Evolutionary conservation across 768 basidiomycete genomes (phyloP).

Genomic region (Neoboletus brunneissimus): DNA sequence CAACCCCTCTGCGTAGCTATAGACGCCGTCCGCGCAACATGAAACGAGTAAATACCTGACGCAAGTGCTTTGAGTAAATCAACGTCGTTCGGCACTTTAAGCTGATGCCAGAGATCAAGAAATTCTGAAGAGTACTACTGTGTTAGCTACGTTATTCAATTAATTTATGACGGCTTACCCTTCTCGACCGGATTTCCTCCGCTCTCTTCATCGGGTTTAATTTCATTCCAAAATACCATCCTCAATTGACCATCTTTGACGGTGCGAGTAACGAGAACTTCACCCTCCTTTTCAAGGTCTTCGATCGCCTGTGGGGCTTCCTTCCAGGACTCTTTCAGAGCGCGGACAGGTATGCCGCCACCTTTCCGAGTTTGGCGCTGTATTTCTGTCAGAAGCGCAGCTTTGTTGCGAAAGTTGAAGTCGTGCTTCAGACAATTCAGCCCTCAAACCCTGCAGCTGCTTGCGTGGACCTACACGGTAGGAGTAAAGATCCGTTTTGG

Average conservation of each 20-base stretch:
- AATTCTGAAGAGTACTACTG: conserved; percentile 57
- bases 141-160: conserved; percentile 3
- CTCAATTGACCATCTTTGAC: conserved; percentile 77
- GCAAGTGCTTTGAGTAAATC: conserved; percentile 77
- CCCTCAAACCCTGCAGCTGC: background rate
- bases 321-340: conserved; percentile 89
- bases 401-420: conserved; percentile 81
- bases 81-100: conserved; percentile 83
- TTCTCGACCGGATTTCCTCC: conserved; percentile 76
- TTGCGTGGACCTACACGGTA: conserved; percentile 62
- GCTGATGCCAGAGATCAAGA: conserved; percentile 78
- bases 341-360: conserved; percentile 79
- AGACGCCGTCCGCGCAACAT: background rate
- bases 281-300: conserved; percentile 86
- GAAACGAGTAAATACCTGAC: conserved; percentile 47
- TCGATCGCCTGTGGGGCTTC: conserved; percentile 81
- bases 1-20: conserved; percentile 58
- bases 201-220: conserved; percentile 69
- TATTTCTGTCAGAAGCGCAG: conserved; percentile 79
- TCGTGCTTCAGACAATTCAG: conserved; percentile 58
- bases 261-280: conserved; percentile 84
- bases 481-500: conserved; percentile 80
- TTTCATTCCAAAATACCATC: conserved; percentile 90
- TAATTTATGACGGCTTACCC: conserved; percentile 44
- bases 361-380: conserved; percentile 82